phyloP scores from a whole-genome alignment of 2,329 filamentous ascomycete species.

The Exophiala calicioides region DNA sequence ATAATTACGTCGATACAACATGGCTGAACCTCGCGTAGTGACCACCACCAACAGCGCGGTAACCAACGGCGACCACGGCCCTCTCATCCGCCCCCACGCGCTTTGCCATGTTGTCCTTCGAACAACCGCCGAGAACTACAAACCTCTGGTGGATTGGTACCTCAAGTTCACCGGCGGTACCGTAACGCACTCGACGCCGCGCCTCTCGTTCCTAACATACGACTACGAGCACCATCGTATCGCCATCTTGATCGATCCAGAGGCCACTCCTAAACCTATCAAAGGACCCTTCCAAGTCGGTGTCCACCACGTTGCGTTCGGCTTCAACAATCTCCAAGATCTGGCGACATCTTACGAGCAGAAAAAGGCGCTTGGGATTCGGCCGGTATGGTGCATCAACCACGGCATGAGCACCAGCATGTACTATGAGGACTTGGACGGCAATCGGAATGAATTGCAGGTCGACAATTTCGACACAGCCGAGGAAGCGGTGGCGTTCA shows the following conservation, averaged over 20 bases:
- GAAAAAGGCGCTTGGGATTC: conserved; percentile 8
- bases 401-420: conserved; percentile 51
- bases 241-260: no score
- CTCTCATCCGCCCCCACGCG: no score
- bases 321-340: conserved; percentile 40
- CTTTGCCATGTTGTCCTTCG: no score
- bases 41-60: no score
- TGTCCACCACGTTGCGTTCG: conserved; percentile 48
- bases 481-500: conserved; percentile 6
- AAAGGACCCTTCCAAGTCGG: conserved; percentile 35
- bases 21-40: no score
- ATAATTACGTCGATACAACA: no score
- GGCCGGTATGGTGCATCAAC: conserved; percentile 48
- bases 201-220: conserved; percentile 4
- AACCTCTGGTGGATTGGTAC: conserved; percentile 2
- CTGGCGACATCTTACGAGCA: conserved; percentile 42
- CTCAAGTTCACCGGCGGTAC: neutral
- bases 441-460: conserved; percentile 51
- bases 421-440: conserved; percentile 53
- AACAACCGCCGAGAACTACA: conserved; percentile 4
- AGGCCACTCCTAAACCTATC: conserved; percentile 31
- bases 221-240: conserved; percentile 42
- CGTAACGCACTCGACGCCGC: neutral
- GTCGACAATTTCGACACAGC: conserved; percentile 43
- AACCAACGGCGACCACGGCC: no score